A percentile compares a stretch with the other conserved stretches of the same genome.
Evolutionary conservation across 2,329 filamentous ascomycete species (phyloP).

Genomic region (Penicillium sp.): DNA sequence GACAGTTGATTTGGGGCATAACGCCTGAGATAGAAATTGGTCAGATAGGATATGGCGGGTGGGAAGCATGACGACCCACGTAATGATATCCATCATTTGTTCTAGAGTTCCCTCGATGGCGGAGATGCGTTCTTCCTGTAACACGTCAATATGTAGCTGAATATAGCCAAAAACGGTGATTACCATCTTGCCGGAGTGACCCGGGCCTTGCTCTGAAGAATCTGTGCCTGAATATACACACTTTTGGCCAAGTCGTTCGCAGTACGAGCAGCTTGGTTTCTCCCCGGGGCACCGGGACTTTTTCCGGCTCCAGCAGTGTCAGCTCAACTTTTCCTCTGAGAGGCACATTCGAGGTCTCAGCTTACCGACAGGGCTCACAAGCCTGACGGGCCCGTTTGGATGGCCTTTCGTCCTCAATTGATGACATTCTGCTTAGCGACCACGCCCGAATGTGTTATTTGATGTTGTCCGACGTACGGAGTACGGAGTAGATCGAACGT

Average conservation of each 20-base stretch:
- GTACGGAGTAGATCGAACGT: not conserved
- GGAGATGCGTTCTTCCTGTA: slow-evolving; percentile 19
- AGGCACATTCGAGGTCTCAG: not conserved
- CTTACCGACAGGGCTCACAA: slow-evolving; percentile 34
- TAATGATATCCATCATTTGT: slow-evolving; percentile 17
- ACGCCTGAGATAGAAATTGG: not conserved
- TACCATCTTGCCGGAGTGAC: slow-evolving; percentile 14
- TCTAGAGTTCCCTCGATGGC: slow-evolving; percentile 24
- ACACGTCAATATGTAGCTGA: not conserved
- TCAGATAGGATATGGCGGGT: no score
- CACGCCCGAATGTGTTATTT: not conserved
- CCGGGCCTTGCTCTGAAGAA: slow-evolving; percentile 1
- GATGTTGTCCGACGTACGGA: not conserved
- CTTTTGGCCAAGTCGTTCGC: slow-evolving; percentile 30
- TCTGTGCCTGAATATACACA: slow-evolving; percentile 28
- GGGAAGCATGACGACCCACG: not conserved
- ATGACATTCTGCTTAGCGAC: slow-evolving; percentile 6
- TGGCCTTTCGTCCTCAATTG: slow-evolving; percentile 16
- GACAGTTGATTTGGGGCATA: not conserved
- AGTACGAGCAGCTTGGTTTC: slow-evolving; percentile 34
- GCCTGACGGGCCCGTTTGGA: slow-evolving; percentile 26
- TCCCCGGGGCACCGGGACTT: slow-evolving; percentile 35
- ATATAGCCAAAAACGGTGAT: not conserved
- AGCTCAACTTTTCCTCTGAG: not conserved
- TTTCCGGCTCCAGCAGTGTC: slow-evolving; percentile 25